Evolutionary conservation across 2,329 filamentous ascomycete genomes (phyloP).

Genomic region (Onygena corvina): DNA sequence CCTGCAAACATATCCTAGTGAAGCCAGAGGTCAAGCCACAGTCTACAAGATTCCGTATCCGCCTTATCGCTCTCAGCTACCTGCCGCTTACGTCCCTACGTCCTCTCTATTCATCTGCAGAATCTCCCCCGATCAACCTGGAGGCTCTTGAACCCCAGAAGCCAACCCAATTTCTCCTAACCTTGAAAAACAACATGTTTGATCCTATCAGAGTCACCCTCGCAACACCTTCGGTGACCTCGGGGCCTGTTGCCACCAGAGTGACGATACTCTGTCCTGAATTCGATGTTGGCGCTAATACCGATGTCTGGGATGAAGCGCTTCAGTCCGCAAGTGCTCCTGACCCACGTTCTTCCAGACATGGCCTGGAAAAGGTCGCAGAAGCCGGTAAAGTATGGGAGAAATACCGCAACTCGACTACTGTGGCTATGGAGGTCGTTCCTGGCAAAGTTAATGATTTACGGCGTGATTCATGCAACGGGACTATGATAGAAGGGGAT

Average conservation of each 20-base stretch:
- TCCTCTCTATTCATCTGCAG: constrained; percentile 43
- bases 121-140: constrained; percentile 32
- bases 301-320: constrained; percentile 87
- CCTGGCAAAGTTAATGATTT: constrained; percentile 36
- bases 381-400: constrained; percentile 97
- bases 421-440: constrained; percentile 84
- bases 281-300: constrained; percentile 88
- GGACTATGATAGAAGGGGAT: constrained; percentile 48
- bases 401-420: constrained; percentile 84
- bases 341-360: constrained; percentile 32
- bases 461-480: constrained; percentile 37
- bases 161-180: constrained; percentile 68
- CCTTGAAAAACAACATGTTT: constrained; percentile 87
- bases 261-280: constrained; percentile 90
- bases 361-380: constrained; percentile 42
- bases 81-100: constrained; percentile 65
- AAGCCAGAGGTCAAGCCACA: constrained; percentile 86
- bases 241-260: constrained; percentile 61
- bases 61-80: constrained; percentile 74
- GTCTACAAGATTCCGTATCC: constrained; percentile 83
- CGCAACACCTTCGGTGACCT: constrained; percentile 68
- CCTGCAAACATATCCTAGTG: constrained; percentile 87
- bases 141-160: constrained; percentile 38
- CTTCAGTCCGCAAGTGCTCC: constrained; percentile 45
- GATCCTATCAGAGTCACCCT: constrained; percentile 78